These are phyloP conservation scores for Mortierella sp. DNA, from an alignment of 371 early-diverging fungal genomes.

Conservation along the genomic window DNA sequence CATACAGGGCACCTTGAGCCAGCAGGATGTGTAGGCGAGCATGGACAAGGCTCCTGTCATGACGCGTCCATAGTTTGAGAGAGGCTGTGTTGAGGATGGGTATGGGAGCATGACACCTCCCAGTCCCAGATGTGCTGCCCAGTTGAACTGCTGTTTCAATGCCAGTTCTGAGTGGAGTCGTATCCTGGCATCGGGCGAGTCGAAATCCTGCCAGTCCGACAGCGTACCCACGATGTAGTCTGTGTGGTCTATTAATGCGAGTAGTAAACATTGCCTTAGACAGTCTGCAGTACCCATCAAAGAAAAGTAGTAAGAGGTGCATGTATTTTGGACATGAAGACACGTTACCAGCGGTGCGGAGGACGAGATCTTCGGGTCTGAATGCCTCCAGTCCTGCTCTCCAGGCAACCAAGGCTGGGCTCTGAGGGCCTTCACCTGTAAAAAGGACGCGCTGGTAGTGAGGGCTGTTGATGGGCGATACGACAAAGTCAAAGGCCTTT, in stretches of 20 bases:
- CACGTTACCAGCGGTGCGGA: constrained; percentile 42
- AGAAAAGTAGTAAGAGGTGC: too few species aligned
- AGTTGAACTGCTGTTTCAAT: constrained; percentile 78
- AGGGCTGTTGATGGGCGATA: constrained; percentile 69
- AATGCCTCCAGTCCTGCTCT: constrained; percentile 51
- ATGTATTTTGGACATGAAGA: not conserved
- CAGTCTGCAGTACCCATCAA: too few species aligned
- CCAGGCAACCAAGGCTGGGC: constrained; percentile 31
- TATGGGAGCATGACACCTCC: constrained; percentile 69
- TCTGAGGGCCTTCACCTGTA: constrained; percentile 31
- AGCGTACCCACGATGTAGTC: constrained; percentile 69
- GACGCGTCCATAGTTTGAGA: constrained; percentile 72
- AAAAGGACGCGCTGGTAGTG: constrained; percentile 65
- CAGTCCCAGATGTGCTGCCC: constrained; percentile 81
- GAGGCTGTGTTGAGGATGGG: constrained; percentile 50
- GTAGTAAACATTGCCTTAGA: too few species aligned
- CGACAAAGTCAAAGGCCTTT: constrained; percentile 71
- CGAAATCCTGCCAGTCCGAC: constrained; percentile 74
- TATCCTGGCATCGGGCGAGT: constrained; percentile 63
- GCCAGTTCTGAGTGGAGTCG: constrained; percentile 74
- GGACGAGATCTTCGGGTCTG: constrained; percentile 40
- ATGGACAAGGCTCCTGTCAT: constrained; percentile 62
- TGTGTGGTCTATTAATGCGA: constrained; percentile 63
- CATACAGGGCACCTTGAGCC: constrained; percentile 59
- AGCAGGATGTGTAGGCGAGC: constrained; percentile 58